Evolutionary conservation across 1,284 basidiomycete genomes (phyloP), one percentile per base, ranked within the genome.

Genomic region (Cutaneotrichosporon spelunceum): DNA sequence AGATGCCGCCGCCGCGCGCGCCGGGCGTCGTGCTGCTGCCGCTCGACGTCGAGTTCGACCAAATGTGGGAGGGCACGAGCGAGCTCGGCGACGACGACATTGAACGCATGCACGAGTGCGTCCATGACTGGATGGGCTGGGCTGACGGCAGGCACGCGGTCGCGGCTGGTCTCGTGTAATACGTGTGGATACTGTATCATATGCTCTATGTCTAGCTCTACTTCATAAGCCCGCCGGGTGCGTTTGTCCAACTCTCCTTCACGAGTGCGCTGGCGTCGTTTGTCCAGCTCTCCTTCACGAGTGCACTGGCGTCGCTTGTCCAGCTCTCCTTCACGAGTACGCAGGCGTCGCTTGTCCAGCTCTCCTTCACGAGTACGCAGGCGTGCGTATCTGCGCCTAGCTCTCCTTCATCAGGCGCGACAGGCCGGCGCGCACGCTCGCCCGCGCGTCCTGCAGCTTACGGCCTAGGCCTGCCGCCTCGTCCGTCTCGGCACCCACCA

Each of bases 21-120:
- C 68, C 59, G 9, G 54, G 42, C 8, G 81, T 81, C n/a, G n/a
- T n/a, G n/a, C n/a, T n/a, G 23, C 61, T 84, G 23, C 82, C 86
- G 6, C 80, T 91, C 60, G 90, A 93, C 69, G 87, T 92, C 56
- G 91, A 93, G 77, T 95, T 95, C 74, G 91, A 95, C 70, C 91
- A 93, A 68, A 87, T 89, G 67, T 95, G 92, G 93, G 93, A 95
- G 75, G 85, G 87, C 45, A 88, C 87, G 45, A 89, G 89, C 71
- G 89, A 93, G 75, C 88, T 90, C 84, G 91, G 90, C 72, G 89
- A 91, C 71, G 90, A 93, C 67, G 91, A 93, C 63, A 49, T 67
- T 23, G 67, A 66, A 39, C 61, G 62, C 48, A 76, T 78, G 68
- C 64, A 65, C 29, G 70, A 67, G 78, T 77, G 66, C 70, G 75